Evolutionary conservation across 768 basidiomycete species (phyloP), one percentile per base, ranked within the genome.

Genomic region (Lentinula boryana): DNA sequence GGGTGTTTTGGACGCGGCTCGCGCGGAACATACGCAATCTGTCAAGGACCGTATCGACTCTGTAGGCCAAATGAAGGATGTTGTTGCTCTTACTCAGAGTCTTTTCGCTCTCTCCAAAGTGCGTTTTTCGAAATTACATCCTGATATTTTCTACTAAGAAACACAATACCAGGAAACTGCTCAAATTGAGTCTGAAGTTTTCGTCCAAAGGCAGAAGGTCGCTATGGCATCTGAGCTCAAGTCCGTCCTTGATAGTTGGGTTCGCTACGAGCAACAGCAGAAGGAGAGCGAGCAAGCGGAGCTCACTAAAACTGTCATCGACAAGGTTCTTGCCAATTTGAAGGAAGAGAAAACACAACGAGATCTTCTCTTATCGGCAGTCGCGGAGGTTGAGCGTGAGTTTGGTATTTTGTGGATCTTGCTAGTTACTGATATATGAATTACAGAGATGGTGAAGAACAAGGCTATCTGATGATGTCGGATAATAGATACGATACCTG

Each of bases 251-350:
- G 97, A 98, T 80, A 92, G 91, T 73, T 97, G 95, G 95, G 96
- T 95, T 60, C 91, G 97, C 71, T 95, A 87, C 76, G 96, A 98
- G 80, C 95, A 97, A 71, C 93, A 95, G 72, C 81, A 86, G 71
- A 94, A 97, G 81, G 95, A 99, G 81, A 89, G 84, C 70, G 94
- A 99, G 79, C 97, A 99, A 83, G 82, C 86, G 35, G 91, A 93
- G 55, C 86, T 99, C 60, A 89, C 94, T 64, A 87, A 89, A 82
- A 77, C 80, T 56, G 89, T 99, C 71, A 91, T 97, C 68, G 84
- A 86, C 61, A 93, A 91, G 73, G 96, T 98, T 64, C 80, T 92
- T 71, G 85, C 87, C 71, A 80, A 80, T 68, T 75, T 98, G 65
- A 78, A 84, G 72, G 95, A 98, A 67, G 90, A 94, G 76, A 95